Evolutionary conservation across 768 basidiomycete genomes (phyloP).

Genomic region (Calocera viscosa): DNA sequence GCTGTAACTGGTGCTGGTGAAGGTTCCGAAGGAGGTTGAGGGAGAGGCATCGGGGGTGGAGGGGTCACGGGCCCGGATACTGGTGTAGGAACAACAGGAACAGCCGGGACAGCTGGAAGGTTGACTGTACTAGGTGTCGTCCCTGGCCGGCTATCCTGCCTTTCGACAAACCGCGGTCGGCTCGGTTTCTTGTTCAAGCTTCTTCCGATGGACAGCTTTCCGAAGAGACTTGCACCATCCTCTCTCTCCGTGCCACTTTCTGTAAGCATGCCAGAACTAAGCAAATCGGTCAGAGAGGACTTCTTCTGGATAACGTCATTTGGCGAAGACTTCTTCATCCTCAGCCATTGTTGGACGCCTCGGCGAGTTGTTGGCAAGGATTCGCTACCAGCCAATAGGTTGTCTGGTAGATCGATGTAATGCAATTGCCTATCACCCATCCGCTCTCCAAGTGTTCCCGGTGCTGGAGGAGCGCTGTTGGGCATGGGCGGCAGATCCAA

Average conservation of each 20-base stretch:
- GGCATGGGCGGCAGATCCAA: constrained; percentile 35
- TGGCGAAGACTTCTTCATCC: constrained; percentile 38
- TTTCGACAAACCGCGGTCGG: neutral
- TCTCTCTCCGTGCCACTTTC: constrained; percentile 2
- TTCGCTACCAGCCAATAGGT: constrained; percentile 29
- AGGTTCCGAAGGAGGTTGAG: constrained; percentile 1
- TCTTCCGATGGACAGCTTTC: neutral
- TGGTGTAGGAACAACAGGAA: constrained; percentile 48
- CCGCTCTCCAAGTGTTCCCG: constrained; percentile 50
- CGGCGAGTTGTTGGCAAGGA: constrained; percentile 61
- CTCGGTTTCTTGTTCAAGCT: neutral
- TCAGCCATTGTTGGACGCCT: constrained; percentile 71
- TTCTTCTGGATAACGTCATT: constrained; percentile 39
- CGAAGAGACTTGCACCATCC: constrained; percentile 1
- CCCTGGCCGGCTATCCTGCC: constrained; percentile 12
- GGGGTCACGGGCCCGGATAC: constrained; percentile 48
- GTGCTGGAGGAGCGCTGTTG: constrained; percentile 43
- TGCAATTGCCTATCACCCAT: constrained; percentile 29
- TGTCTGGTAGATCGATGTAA: constrained; percentile 26
- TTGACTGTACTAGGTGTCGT: constrained; percentile 15
- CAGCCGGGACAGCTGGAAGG: constrained; percentile 21
- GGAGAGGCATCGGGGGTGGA: constrained; percentile 25
- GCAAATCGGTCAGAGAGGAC: constrained; percentile 53
- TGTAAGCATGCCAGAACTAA: constrained; percentile 21
- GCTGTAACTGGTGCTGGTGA: constrained; percentile 45